These are phyloP conservation scores for Neonectria sp. DNA, from an alignment of 2,329 filamentous ascomycete species.

Conservation along the genomic window DNA sequence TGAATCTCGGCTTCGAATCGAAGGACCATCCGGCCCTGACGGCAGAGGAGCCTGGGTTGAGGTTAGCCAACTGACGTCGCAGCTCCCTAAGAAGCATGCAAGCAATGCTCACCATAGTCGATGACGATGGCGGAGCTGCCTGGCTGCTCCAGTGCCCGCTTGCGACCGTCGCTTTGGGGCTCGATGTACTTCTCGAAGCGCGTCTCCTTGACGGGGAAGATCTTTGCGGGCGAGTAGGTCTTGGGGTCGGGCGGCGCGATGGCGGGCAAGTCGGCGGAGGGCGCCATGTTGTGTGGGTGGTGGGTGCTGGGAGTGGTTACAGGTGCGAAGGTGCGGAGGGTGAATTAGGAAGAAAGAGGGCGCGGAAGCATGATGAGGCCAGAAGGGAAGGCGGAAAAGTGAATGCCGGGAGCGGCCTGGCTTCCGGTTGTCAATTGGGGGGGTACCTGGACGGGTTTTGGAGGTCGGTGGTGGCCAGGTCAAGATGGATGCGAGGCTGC, in stretches of 20 bases:
- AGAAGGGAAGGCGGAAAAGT: slow-evolving; percentile 18
- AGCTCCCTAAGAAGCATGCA: slow-evolving; percentile 18
- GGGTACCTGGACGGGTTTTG: slow-evolving; percentile 34
- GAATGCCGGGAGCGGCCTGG: slow-evolving; percentile 29
- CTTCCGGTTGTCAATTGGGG: slow-evolving; percentile 47
- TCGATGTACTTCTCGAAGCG: slow-evolving; percentile 71
- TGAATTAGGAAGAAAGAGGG: slow-evolving; percentile 26
- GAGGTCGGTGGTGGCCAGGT: slow-evolving; percentile 43
- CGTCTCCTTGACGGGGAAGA: slow-evolving; percentile 74
- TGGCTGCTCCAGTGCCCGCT: slow-evolving; percentile 73
- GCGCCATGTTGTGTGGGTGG: slow-evolving; percentile 60
- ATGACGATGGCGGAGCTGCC: slow-evolving; percentile 89
- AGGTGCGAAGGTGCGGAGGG: slow-evolving; percentile 18
- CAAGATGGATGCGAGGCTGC: slow-evolving; percentile 52
- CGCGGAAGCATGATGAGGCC: slow-evolving; percentile 37
- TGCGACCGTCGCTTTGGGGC: slow-evolving; percentile 77
- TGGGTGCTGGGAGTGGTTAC: slow-evolving; percentile 11
- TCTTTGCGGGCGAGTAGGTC: slow-evolving; percentile 67
- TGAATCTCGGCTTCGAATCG: slow-evolving; percentile 84
- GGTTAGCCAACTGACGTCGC: slow-evolving; percentile 39
- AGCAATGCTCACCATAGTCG: slow-evolving; percentile 83
- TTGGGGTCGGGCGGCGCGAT: slow-evolving; percentile 55
- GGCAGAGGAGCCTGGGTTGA: slow-evolving; percentile 80
- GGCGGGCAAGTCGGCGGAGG: slow-evolving; percentile 65
- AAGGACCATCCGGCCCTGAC: slow-evolving; percentile 98